Evolutionary conservation across 441 rosid species (phyloP).

Genomic region (Metrosideros polymorpha): DNA sequence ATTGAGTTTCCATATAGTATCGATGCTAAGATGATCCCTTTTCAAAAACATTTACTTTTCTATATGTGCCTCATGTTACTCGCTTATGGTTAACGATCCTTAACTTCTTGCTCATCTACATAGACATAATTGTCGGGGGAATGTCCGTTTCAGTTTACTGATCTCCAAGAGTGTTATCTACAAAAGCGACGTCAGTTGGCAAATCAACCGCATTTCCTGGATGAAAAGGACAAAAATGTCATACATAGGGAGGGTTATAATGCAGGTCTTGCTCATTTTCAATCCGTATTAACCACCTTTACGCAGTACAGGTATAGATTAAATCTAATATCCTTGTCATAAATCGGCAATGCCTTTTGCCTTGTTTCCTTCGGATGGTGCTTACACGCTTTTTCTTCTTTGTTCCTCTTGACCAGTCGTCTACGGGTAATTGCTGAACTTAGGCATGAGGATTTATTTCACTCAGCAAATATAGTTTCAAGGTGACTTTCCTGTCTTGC

Average conservation of each 20-base stretch:
- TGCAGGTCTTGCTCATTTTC: conserved; percentile 85
- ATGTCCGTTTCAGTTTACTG: conserved; percentile 55
- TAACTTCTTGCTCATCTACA: not conserved
- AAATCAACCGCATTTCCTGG: conserved; percentile 10
- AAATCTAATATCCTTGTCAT: not conserved
- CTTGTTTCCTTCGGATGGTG: not conserved
- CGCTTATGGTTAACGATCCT: not conserved
- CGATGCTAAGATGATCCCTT: not conserved
- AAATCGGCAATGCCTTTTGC: not conserved
- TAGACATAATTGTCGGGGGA: not conserved
- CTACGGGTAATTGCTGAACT: conserved; percentile 95
- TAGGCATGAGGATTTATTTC: conserved; percentile 92
- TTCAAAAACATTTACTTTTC: not conserved
- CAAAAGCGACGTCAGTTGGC: conserved; percentile 42
- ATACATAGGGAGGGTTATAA: conserved; percentile 74
- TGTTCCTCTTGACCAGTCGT: conserved; percentile 42
- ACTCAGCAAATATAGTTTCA: conserved; percentile 96
- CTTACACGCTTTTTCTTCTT: not conserved
- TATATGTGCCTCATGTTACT: not conserved
- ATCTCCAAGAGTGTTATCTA: conserved; percentile 92
- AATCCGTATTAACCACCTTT: conserved; percentile 73
- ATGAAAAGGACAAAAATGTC: conserved; percentile 55
- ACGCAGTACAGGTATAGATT: conserved; percentile 75
- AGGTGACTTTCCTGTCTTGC: conserved; percentile 35
- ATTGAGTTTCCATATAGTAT: not conserved